Conservation (phyloP, 2,329 filamentous ascomycete species). For the Penicillium sp. region DNA sequence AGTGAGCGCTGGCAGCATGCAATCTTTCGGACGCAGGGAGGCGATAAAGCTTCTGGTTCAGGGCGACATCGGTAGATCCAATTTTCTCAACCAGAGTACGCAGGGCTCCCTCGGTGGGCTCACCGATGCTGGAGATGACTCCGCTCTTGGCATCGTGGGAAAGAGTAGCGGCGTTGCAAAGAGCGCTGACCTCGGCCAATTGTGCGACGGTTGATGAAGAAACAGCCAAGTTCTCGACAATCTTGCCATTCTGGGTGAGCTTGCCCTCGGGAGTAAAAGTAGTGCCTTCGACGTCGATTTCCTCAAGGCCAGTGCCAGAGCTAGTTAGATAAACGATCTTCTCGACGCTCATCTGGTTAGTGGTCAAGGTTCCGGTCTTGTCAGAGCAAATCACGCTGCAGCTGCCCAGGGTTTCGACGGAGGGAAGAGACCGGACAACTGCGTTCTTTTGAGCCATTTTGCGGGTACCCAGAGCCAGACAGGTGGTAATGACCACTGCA, state of each 20-base stretch:
- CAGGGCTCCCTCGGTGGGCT: slow-evolving; percentile 92
- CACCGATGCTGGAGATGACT: slow-evolving; percentile 78
- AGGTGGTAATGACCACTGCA: slow-evolving; percentile 98
- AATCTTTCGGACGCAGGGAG: slow-evolving; percentile 60
- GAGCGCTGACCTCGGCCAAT: slow-evolving; percentile 65
- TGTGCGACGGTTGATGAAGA: slow-evolving; percentile 75
- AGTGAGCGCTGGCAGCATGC: slow-evolving; percentile 79
- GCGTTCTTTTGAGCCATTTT: slow-evolving; percentile 99
- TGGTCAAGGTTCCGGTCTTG: slow-evolving; percentile 97
- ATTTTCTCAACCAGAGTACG: slow-evolving; percentile 92
- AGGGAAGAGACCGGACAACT: slow-evolving; percentile 91
- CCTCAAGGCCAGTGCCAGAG: slow-evolving; percentile 70
- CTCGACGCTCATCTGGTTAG: slow-evolving; percentile 98
- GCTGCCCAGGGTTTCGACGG: slow-evolving; percentile 95
- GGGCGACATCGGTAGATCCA: slow-evolving; percentile 68
- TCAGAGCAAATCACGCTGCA: slow-evolving; percentile 99
- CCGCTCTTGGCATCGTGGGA: slow-evolving; percentile 75
- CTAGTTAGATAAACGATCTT: slow-evolving; percentile 82
- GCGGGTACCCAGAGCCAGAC: slow-evolving; percentile 87
- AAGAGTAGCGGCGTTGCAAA: slow-evolving; percentile 87
- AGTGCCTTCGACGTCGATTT: slow-evolving; percentile 86
- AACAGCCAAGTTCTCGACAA: slow-evolving; percentile 65
- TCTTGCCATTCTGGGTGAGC: slow-evolving; percentile 67
- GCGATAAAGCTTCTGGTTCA: slow-evolving; percentile 53
- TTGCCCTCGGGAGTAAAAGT: slow-evolving; percentile 83